Evolutionary conservation across 495 filamentous ascomycete species (phyloP).

Genomic region (Aspergillus haitiensis): DNA sequence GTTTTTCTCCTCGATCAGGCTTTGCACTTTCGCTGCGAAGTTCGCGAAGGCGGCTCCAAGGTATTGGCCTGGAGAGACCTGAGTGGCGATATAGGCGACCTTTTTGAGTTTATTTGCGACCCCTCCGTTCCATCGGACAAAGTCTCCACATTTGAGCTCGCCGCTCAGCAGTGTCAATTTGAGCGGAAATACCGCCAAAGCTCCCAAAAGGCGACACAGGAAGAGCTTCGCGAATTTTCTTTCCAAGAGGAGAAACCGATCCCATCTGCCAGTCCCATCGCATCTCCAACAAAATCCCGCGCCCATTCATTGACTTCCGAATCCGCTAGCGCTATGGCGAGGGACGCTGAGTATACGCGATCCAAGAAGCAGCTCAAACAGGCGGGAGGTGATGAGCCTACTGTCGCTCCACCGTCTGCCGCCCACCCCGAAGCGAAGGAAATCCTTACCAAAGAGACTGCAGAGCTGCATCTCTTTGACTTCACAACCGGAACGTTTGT

Average conservation of each 20-base stretch:
- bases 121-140: constrained; percentile 63
- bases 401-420: constrained; percentile 55
- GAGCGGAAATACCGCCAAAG: constrained; percentile 86
- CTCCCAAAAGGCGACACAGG: constrained; percentile 74
- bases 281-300: constrained; percentile 59
- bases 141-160: constrained; percentile 76
- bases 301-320: constrained; percentile 35
- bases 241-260: constrained; percentile 79
- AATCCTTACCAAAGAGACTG: constrained; percentile 70
- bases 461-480: constrained; percentile 93
- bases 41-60: constrained; percentile 72
- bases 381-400: constrained; percentile 30
- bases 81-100: constrained; percentile 87
- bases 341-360: constrained; percentile 49
- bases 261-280: constrained; percentile 74
- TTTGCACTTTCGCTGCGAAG: constrained; percentile 82
- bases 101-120: constrained; percentile 97
- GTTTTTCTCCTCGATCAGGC: constrained; percentile 90
- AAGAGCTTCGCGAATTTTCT: constrained; percentile 76
- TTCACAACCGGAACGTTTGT: constrained; percentile 81
- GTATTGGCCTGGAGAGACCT: constrained; percentile 93
- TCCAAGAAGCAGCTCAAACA: constrained; percentile 43
- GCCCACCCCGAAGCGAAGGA: constrained; percentile 68
- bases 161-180: constrained; percentile 92
- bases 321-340: constrained; percentile 43